Evolutionary conservation across 108 stramenopile species (phyloP).

Genomic region (Nitzschia sp.): DNA sequence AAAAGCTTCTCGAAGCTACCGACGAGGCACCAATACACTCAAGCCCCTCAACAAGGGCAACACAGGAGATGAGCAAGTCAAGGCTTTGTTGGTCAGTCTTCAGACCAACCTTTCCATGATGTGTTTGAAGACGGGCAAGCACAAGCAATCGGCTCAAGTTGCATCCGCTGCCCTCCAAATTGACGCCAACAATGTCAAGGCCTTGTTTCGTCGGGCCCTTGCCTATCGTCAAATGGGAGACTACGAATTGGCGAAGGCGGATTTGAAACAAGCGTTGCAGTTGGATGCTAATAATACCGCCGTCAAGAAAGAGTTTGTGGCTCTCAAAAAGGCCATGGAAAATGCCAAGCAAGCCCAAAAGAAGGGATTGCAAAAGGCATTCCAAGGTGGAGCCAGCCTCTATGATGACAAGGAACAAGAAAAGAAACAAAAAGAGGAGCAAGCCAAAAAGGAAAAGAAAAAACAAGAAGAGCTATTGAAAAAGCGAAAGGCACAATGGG

Average conservation of each 20-base stretch:
- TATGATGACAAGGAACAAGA: conserved; percentile 83
- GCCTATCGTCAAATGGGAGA: conserved; percentile 63
- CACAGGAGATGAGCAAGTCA: conserved; percentile 75
- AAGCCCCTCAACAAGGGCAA: conserved; percentile 66
- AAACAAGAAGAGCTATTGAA: conserved; percentile 53
- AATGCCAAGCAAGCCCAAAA: conserved; percentile 51
- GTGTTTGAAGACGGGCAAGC: conserved; percentile 72
- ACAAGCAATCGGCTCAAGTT: conserved; percentile 49
- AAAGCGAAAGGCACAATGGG: conserved; percentile 78
- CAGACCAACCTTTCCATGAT: conserved; percentile 84
- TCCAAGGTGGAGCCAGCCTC: conserved; percentile 44
- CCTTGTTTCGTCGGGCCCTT: conserved; percentile 72
- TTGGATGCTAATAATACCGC: conserved; percentile 58
- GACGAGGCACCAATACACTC: conserved; percentile 60
- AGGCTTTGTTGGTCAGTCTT: conserved; percentile 56
- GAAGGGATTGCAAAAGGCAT: conserved; percentile 63
- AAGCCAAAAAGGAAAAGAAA: conserved; percentile 47
- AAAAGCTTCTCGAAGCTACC: conserved; percentile 71
- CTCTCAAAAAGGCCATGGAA: conserved; percentile 59
- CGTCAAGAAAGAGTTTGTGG: conserved; percentile 64
- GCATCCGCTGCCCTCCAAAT: conserved; percentile 69
- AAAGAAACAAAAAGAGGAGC: conserved; percentile 47
- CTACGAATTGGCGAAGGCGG: conserved; percentile 48
- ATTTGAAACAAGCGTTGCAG: conserved; percentile 59
- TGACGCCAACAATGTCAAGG: conserved; percentile 78